Evolutionary conservation across 192 early-diverging fungal species (phyloP).

Genomic region (Gaertneriomyces semiglobifer): DNA sequence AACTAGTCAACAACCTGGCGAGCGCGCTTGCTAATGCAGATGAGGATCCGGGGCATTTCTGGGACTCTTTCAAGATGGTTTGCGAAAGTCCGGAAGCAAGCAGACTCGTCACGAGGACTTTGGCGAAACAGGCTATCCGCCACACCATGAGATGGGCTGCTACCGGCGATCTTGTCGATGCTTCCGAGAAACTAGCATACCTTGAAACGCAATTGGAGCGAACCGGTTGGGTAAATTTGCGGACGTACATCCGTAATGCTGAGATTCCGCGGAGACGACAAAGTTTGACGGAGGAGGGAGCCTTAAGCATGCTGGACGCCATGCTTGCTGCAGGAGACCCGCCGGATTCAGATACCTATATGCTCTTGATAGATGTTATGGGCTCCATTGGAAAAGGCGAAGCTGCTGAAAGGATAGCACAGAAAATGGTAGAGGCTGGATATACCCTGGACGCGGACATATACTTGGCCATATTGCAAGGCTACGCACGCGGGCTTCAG

Average conservation of each 20-base stretch:
- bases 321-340: constrained; percentile 1
- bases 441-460: neutral
- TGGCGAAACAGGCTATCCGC: no score
- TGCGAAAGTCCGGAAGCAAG: no score
- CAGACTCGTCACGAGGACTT: no score
- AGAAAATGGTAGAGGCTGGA: constrained; percentile 1
- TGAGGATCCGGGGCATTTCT: no score
- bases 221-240: constrained; percentile 7
- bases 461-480: constrained; percentile 13
- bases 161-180: constrained; percentile 6
- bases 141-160: no score
- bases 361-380: constrained; percentile 13
- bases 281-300: neutral
- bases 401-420: constrained; percentile 5
- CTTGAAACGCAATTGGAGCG: constrained; percentile 1
- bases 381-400: constrained; percentile 12
- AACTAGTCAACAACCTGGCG: no score
- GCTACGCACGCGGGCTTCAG: constrained; percentile 9
- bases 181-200: constrained; percentile 13
- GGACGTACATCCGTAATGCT: constrained; percentile 17
- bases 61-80: no score
- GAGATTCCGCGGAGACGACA: constrained; percentile 1
- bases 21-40: no score
- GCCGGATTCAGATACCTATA: constrained; percentile 13
- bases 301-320: neutral